Conservation (phyloP, 257 asterid species). For the Solanum acaule region DNA sequence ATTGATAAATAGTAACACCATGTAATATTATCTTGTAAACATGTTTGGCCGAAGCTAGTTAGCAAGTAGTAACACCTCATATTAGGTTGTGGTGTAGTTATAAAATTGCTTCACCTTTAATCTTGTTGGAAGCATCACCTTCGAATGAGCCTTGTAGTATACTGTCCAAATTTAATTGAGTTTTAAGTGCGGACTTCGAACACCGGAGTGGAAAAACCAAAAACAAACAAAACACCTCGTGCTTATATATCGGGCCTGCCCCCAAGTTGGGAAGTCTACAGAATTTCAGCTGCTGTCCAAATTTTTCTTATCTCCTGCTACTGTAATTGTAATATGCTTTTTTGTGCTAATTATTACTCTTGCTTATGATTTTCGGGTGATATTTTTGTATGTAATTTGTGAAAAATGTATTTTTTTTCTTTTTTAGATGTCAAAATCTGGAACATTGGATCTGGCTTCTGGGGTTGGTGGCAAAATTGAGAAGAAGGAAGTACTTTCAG, state of each 20-base stretch:
- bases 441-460: conserved; percentile 4
- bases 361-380: background rate
- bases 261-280: background rate
- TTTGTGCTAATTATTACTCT: background rate
- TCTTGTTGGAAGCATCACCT: background rate
- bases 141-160: background rate
- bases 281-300: background rate
- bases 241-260: background rate
- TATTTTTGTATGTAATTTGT: background rate
- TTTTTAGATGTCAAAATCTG: conserved; percentile 3
- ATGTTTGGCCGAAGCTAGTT: too few species aligned
- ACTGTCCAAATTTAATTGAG: too few species aligned
- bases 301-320: background rate
- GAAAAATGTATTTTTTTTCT: background rate
- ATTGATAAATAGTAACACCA: too few species aligned
- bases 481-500: conserved; percentile 4
- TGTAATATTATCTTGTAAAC: too few species aligned
- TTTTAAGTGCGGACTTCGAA: background rate
- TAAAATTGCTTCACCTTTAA: too few species aligned
- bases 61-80: too few species aligned
- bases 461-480: conserved; percentile 7
- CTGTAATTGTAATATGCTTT: background rate
- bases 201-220: too few species aligned
- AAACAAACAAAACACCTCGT: background rate
- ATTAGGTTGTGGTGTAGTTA: too few species aligned